Base-by-base conservation (phyloP, 441 rosid genomes). In the Gossypium trilobum region DNA sequence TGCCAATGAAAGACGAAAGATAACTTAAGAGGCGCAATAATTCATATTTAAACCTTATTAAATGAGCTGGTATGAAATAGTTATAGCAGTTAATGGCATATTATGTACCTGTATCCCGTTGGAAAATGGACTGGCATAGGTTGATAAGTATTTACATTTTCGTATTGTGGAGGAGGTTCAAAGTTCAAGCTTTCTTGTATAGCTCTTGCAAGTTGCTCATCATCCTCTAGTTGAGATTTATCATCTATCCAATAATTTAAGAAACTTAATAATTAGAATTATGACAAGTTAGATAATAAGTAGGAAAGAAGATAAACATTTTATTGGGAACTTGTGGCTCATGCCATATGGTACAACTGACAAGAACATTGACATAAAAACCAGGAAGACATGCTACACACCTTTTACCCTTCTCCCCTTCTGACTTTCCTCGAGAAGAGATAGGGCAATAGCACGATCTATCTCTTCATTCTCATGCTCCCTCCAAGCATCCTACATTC, bases 121-220 rank as follows among this genome's bases (percentile, higher is more conserved):
- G 83, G 79, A 70, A 77, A 83, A 31, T 83, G 78, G 72, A 71
- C 42, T 62, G 87, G 85, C 46, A 74, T 55, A 27, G 76, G 76
- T 73, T 73, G 76, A 64, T 77, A 79, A 0, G 75, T 62, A 70
- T 74, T 72, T 29, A 75, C 85, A 42, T 58, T 66, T 82, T 75
- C 85, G 73, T 77, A 61, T 27, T 56, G 85, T 17, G 86, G 86
- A 50, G 90, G 78, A 76, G 82, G 75, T 78, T 83, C 85, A 70
- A 83, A 56, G 50, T 70, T 77, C 83, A 87, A 76, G 78, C 92
- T 89, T 75, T 89, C 92, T 81, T 87, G 87, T 70, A 86, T 4
- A 57, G 89, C 95, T 84, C 85, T 85, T 22, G 92, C 95, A 79
- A 89, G 89, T 54, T 78, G 91, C 73, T 87, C 95, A 80, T 89